phyloP scores from a whole-genome alignment of 148 eudicot genomes.

The Rhododendron williamsianum region DNA sequence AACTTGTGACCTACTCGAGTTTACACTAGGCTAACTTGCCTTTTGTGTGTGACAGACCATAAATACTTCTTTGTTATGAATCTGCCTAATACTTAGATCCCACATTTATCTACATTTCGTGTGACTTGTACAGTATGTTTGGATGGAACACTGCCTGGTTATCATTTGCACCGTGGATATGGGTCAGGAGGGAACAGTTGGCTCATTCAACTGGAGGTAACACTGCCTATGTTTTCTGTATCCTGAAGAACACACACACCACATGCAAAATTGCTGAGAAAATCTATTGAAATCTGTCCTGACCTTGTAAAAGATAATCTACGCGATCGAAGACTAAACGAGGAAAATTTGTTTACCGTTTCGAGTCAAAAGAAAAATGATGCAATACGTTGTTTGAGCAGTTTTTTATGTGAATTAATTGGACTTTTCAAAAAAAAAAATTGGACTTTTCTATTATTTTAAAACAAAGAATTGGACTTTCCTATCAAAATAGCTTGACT shows the following conservation, averaged over 20 bases:
- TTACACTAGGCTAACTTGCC: neutral
- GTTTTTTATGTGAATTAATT: neutral
- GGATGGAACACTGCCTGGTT: constrained; percentile 94
- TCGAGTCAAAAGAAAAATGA: neutral
- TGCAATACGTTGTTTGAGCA: neutral
- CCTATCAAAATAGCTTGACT: neutral
- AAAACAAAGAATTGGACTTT: neutral
- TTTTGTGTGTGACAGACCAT: neutral
- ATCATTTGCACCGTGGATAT: constrained; percentile 79
- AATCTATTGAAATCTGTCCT: neutral
- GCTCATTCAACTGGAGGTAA: constrained; percentile 90
- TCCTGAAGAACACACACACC: neutral
- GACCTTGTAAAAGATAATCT: neutral
- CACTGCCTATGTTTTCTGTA: neutral
- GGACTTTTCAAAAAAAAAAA: no score
- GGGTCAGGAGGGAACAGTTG: constrained; percentile 92
- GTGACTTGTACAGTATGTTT: constrained; percentile 64
- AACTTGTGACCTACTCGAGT: neutral
- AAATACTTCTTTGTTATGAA: neutral
- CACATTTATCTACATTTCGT: neutral
- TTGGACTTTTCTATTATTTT: neutral
- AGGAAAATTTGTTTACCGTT: neutral
- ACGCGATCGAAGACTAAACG: neutral
- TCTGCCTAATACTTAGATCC: neutral
- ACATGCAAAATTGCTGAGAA: neutral